Conservation (phyloP, 2,329 filamentous ascomycete species). For the Trichophyton simii region DNA sequence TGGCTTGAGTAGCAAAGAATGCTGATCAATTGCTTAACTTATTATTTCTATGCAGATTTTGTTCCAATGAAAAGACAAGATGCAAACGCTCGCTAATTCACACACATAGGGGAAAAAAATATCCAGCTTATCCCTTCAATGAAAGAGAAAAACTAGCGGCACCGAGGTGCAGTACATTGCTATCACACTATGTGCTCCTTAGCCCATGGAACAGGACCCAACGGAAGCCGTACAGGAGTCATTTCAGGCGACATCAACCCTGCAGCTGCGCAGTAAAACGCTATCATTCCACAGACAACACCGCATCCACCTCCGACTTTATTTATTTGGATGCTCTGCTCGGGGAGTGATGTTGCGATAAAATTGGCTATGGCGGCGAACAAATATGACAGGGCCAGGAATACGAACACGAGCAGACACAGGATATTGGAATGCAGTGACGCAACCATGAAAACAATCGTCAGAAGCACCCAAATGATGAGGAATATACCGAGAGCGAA, state of each 20-base stretch:
- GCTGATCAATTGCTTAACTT: too few relatives aligned
- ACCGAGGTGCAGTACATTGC: background rate
- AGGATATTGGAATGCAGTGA: conserved; percentile 47
- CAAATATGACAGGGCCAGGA: conserved; percentile 47
- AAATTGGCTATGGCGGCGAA: conserved; percentile 45
- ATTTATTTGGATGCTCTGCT: conserved; percentile 35
- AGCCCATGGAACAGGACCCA: conserved; percentile 24
- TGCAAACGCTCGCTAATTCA: too few relatives aligned
- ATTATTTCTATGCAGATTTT: too few relatives aligned
- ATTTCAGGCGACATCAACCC: conserved; percentile 33
- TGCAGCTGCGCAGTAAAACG: conserved; percentile 32
- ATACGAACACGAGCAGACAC: conserved; percentile 47
- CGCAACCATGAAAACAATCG: conserved; percentile 43
- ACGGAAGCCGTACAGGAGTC: conserved; percentile 31
- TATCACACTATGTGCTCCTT: conserved; percentile 1
- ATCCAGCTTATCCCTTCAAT: background rate
- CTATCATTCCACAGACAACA: conserved; percentile 26
- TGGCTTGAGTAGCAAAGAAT: too few relatives aligned
- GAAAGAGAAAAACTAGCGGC: background rate
- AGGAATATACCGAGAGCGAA: conserved; percentile 46
- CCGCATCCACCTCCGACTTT: conserved; percentile 30
- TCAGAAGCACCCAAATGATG: conserved; percentile 50
- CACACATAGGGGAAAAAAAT: background rate
- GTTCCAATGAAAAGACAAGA: too few relatives aligned
- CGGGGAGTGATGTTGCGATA: conserved; percentile 26